Evolutionary conservation across 1,139 yeast genomes (phyloP).

Genomic region (Pichia sp.): DNA sequence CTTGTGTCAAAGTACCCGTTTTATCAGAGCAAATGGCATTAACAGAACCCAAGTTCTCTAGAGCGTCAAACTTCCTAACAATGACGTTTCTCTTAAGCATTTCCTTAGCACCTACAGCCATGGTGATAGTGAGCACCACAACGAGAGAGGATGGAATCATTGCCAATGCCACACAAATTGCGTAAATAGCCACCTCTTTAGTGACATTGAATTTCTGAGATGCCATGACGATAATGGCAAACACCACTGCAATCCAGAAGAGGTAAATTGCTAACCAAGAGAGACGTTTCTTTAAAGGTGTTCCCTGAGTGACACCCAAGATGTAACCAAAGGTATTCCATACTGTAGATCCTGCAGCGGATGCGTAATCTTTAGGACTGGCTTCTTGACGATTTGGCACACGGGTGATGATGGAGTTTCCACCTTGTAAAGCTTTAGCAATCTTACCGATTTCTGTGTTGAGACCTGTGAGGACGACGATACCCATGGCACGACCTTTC

Average conservation of each 20-base stretch:
- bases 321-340: conserved; percentile 56
- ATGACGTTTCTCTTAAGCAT: conserved; percentile 69
- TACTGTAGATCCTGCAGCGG: conserved; percentile 39
- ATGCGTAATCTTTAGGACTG: conserved; percentile 39
- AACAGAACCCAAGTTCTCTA: conserved; percentile 75
- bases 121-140: conserved; percentile 75
- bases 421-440: conserved; percentile 53
- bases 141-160: conserved; percentile 81
- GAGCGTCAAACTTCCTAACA: conserved; percentile 70
- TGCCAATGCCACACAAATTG: conserved; percentile 74
- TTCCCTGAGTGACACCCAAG: conserved; percentile 70
- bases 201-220: conserved; percentile 63
- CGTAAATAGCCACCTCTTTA: conserved; percentile 71
- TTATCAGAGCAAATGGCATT: conserved; percentile 80
- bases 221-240: conserved; percentile 77
- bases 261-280: conserved; percentile 65
- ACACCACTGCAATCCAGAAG: conserved; percentile 64
- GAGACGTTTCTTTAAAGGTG: conserved; percentile 63
- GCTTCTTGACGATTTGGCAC: conserved; percentile 32
- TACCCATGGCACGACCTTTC: conserved; percentile 71
- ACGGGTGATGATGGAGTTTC: conserved; percentile 29
- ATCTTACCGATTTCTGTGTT: conserved; percentile 72
- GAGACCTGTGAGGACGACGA: conserved; percentile 61
- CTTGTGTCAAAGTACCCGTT: conserved; percentile 77
- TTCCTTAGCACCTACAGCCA: conserved; percentile 80